Evolutionary conservation across 2,329 filamentous ascomycete species (phyloP).

Genomic region (Colletotrichum lini): DNA sequence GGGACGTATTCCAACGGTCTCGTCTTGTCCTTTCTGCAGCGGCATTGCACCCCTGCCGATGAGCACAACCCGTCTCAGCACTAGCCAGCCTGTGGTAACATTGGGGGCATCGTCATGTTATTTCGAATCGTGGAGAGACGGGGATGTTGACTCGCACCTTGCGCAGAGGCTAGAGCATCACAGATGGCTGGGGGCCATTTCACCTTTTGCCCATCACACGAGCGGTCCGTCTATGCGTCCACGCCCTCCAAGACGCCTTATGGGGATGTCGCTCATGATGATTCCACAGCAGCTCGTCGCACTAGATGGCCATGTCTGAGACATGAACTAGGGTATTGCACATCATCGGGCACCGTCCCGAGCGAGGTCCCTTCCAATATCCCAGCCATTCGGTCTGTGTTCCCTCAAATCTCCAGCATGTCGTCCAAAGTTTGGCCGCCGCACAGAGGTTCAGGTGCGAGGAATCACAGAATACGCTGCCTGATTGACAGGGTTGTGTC

Average conservation of each 20-base stretch:
- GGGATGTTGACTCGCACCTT: slow-evolving; percentile 37
- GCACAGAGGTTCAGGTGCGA: slow-evolving; percentile 8
- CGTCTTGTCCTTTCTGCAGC: slow-evolving; percentile 11
- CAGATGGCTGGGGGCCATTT: slow-evolving; percentile 4
- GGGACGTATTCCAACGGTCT: slow-evolving; percentile 5
- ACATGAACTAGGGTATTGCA: slow-evolving; percentile 21
- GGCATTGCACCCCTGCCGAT: slow-evolving; percentile 15
- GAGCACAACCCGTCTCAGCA: slow-evolving; percentile 30
- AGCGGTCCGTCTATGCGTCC: slow-evolving; percentile 21
- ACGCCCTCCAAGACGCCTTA: slow-evolving; percentile 2
- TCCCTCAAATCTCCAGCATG: background rate
- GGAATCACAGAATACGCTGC: background rate
- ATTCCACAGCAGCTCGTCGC: slow-evolving; percentile 35
- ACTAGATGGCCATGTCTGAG: slow-evolving; percentile 30
- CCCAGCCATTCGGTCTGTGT: slow-evolving; percentile 26
- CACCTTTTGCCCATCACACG: slow-evolving; percentile 13
- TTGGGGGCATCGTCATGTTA: slow-evolving; percentile 26
- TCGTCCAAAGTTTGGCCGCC: slow-evolving; percentile 5
- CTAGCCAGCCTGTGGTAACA: slow-evolving; percentile 21
- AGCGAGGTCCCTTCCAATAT: background rate
- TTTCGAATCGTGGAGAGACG: slow-evolving; percentile 37
- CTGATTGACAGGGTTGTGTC: slow-evolving; percentile 19
- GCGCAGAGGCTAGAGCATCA: slow-evolving; percentile 1
- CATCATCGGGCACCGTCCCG: slow-evolving; percentile 1
- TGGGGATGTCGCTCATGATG: slow-evolving; percentile 24